Conservation (phyloP, 2,329 filamentous ascomycete species). For the Sporothrix phasma region DNA sequence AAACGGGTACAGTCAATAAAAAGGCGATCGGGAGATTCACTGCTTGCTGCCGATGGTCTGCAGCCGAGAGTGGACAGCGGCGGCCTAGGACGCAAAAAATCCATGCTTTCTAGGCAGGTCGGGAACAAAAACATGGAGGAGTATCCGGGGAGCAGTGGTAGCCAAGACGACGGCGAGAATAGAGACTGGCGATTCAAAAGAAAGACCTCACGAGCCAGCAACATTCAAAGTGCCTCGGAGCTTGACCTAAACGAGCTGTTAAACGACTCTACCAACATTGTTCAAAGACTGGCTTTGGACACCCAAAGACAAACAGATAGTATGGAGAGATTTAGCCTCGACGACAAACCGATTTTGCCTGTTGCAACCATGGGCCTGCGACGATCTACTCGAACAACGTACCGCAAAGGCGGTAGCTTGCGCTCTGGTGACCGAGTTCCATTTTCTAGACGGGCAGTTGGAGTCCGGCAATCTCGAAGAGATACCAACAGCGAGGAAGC, state of each 20-base stretch:
- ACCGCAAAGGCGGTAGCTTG: constrained; percentile 74
- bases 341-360: constrained; percentile 77
- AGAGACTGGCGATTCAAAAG: constrained; percentile 50
- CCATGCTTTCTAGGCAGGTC: constrained; percentile 88
- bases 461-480: constrained; percentile 50
- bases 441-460: constrained; percentile 61
- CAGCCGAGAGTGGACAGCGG: constrained; percentile 30
- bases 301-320: constrained; percentile 35
- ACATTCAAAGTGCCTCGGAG: constrained; percentile 51
- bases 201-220: constrained; percentile 61
- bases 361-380: constrained; percentile 68
- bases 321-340: constrained; percentile 31
- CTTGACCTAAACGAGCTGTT: constrained; percentile 74
- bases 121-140: constrained; percentile 56
- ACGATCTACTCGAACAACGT: constrained; percentile 84
- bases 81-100: constrained; percentile 68
- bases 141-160: background rate
- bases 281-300: constrained; percentile 57
- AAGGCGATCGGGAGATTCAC: constrained; percentile 65
- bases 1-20: constrained; percentile 86
- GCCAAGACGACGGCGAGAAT: background rate
- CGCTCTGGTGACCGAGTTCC: constrained; percentile 66
- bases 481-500: constrained; percentile 41
- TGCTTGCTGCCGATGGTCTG: constrained; percentile 44
- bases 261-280: constrained; percentile 63